Percentiles rank a stretch among this genome's conserved stretches.
Conservation (phyloP, 1,284 basidiomycete species). For the Moesziomyces antarcticus region DNA sequence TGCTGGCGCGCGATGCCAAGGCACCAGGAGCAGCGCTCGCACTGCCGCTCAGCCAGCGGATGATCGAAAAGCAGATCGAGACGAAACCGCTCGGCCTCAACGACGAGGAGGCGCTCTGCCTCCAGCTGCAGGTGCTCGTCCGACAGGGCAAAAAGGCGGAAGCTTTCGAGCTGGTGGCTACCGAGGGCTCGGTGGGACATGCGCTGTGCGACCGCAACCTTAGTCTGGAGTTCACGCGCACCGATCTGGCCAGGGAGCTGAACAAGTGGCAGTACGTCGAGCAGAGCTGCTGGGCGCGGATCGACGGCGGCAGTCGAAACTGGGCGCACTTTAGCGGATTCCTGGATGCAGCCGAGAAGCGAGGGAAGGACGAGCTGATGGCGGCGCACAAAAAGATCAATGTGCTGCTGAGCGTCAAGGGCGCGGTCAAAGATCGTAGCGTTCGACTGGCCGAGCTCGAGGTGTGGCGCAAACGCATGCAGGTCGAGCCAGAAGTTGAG, state of each 20-base stretch:
- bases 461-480: constrained; percentile 11
- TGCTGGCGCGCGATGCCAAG: constrained; percentile 70
- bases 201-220: constrained; percentile 78
- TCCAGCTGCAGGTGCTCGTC: constrained; percentile 78
- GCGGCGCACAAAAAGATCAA: constrained; percentile 33
- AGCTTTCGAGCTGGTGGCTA: constrained; percentile 78
- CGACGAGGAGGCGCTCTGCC: constrained; percentile 79
- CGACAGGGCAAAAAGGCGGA: constrained; percentile 71
- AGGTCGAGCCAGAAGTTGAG: constrained; percentile 8
- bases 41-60: constrained; percentile 74
- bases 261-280: constrained; percentile 72
- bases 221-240: constrained; percentile 73
- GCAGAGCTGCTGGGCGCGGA: constrained; percentile 73
- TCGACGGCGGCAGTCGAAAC: constrained; percentile 53
- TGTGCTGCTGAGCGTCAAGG: constrained; percentile 72
- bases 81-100: constrained; percentile 78
- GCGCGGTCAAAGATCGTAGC: constrained; percentile 75
- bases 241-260: constrained; percentile 48
- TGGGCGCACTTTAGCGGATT: constrained; percentile 37
- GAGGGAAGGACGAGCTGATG: constrained; percentile 23
- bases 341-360: constrained; percentile 35
- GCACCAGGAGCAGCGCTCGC: constrained; percentile 72
- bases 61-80: constrained; percentile 77
- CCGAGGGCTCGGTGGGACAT: constrained; percentile 70
- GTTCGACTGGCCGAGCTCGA: constrained; percentile 77